Base-by-base conservation (phyloP, 2,329 filamentous ascomycete genomes). In the Fusarium torreyae region DNA sequence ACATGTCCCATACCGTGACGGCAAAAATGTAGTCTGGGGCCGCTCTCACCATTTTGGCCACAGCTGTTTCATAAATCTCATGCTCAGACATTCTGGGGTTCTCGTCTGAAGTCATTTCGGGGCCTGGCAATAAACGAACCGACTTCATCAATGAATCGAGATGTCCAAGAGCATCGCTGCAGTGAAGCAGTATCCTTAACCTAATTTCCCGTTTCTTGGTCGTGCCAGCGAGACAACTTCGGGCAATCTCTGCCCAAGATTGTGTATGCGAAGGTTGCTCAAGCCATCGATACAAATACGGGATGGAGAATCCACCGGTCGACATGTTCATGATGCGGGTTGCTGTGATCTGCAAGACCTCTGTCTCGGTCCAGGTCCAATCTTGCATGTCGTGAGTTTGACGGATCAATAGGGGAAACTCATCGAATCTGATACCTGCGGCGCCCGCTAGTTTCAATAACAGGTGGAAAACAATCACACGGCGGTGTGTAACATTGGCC, bases 141-240 rank as follows among this genome's bases (percentile, higher is more conserved):
- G 53, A 26, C 22, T 53, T 45, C 28, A 70, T 48, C 39, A 70
- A 42, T 20, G 34, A 45, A 17, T 33, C 24, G 33, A 70, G 56
- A 36, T 57, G 51, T 39, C 67, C 67, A 7, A 69, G 60, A 15
- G 26, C 13, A 40, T 65, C 61, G 13, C 62, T 65, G 17, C 46
- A 53, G 8, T 33, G 45, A 7, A 39, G 33, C 33, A 65, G 34
- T 9, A 34, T 39, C 45, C 36, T 52, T 10, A 65, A 36, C 24
- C 59, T 65, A 20, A 33, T 52, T 28, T 51, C 52, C 34, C 62
- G 60, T 20, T 45, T 39, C 22, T 46, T 42, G n/a, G 34, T 38
- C 8, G 63, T 49, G 17, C n/a, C 18, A n/a, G 60, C 40, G 28
- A 50, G 57, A 44, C 53, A 48, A 17, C 20, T 45, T 4, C 43